Conservation (phyloP, 2,329 filamentous ascomycete genomes). For the Parascedosporium putredinis region DNA sequence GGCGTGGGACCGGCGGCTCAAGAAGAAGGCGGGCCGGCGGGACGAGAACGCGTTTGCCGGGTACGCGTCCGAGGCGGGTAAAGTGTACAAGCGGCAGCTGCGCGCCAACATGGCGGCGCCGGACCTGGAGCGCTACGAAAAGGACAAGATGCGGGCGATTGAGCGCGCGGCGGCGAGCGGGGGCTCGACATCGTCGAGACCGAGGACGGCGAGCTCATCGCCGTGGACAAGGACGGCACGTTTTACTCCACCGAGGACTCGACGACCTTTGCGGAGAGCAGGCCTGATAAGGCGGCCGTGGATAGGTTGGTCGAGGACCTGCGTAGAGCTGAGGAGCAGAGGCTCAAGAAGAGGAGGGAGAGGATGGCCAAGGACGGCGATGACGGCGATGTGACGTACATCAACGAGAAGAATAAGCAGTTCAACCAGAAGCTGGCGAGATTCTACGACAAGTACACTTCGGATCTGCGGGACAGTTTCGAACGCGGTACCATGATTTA, state of each 20-base stretch:
- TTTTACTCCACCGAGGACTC: constrained; percentile 87
- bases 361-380: constrained; percentile 69
- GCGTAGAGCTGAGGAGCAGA: constrained; percentile 75
- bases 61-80: constrained; percentile 76
- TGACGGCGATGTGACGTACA: constrained; percentile 89
- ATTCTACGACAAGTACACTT: constrained; percentile 98
- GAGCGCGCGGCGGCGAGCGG: constrained; percentile 77
- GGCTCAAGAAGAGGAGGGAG: constrained; percentile 77
- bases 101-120: constrained; percentile 63
- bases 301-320: constrained; percentile 81
- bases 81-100: constrained; percentile 89
- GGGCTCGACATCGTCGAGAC: constrained; percentile 90
- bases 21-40: constrained; percentile 70
- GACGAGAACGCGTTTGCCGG: constrained; percentile 87
- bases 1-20: constrained; percentile 82
- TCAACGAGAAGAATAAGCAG: constrained; percentile 99
- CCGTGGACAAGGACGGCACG: constrained; percentile 79
- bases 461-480: constrained; percentile 93
- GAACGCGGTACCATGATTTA: constrained; percentile 94
- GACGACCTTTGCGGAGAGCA: constrained; percentile 71
- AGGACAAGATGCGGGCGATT: constrained; percentile 74
- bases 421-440: constrained; percentile 95
- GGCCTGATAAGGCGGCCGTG: constrained; percentile 75
- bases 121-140: constrained; percentile 75
- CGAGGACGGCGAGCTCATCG: constrained; percentile 87